These are phyloP conservation scores for Xylaria scruposa DNA, from an alignment of 495 filamentous ascomycete genomes.

Conservation along the genomic window DNA sequence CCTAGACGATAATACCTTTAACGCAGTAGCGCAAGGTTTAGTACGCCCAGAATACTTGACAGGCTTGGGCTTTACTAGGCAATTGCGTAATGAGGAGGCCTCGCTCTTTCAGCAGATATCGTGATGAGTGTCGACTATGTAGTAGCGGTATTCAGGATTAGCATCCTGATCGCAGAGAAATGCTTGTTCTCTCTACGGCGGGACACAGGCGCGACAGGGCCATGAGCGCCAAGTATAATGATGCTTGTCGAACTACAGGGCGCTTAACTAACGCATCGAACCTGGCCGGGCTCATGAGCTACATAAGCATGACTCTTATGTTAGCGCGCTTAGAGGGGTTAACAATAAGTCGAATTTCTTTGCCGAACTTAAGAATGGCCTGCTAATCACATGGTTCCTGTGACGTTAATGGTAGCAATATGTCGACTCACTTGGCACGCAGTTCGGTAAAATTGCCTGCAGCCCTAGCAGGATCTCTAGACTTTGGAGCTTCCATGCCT, in stretches of 20 bases:
- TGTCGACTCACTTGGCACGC: slow-evolving; percentile 1
- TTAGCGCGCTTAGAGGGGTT: not conserved
- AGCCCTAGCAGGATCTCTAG: not conserved
- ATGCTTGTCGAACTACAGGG: not conserved
- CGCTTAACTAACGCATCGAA: not conserved
- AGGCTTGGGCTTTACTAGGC: no score
- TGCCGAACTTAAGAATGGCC: not conserved
- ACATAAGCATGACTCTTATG: not conserved
- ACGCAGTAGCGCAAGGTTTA: no score
- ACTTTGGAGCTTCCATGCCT: not conserved
- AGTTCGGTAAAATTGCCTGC: not conserved
- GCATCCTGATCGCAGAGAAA: slow-evolving; percentile 8
- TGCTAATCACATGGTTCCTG: not conserved
- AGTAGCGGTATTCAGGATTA: not conserved
- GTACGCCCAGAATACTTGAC: no score
- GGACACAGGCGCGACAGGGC: not conserved
- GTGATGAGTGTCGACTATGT: not conserved
- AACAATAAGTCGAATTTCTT: not conserved
- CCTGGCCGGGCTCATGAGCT: not conserved
- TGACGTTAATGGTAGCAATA: not conserved
- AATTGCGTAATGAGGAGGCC: slow-evolving; percentile 8
- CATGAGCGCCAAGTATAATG: not conserved
- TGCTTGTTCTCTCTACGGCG: not conserved
- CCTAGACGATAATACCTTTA: no score
- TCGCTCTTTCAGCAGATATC: not conserved